These are phyloP conservation scores for Carex cristatella DNA, from an alignment of 176 grass and related monocot species.

Conservation along the genomic window DNA sequence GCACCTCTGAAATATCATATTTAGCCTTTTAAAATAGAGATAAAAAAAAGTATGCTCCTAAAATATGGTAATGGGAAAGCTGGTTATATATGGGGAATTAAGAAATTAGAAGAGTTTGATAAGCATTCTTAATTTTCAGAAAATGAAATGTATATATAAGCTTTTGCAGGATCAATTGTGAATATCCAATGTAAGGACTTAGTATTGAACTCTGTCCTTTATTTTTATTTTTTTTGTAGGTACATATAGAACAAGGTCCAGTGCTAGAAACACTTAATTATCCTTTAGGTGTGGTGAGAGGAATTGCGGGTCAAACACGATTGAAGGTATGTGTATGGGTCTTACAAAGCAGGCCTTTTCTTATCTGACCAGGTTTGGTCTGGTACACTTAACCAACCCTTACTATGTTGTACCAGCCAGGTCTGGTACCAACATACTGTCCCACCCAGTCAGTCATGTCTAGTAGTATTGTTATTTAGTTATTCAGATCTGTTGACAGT, in stretches of 20 bases:
- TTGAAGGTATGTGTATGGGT: constrained; percentile 51
- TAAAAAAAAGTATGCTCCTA: not conserved
- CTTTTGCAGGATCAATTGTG: not conserved
- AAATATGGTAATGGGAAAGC: not conserved
- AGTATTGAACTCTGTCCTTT: not conserved
- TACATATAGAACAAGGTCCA: constrained; percentile 96
- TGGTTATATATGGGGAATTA: not conserved
- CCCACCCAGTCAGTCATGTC: not conserved
- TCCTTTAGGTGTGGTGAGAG: constrained; percentile 83
- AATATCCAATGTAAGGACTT: not conserved
- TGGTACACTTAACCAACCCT: not conserved
- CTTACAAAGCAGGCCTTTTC: not conserved
- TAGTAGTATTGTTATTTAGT: not conserved
- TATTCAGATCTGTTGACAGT: not conserved
- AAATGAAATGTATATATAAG: not conserved
- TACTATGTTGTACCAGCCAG: not conserved
- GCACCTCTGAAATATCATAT: not conserved
- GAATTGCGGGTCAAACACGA: constrained; percentile 91
- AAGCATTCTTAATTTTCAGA: not conserved
- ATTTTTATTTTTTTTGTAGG: constrained; percentile 27
- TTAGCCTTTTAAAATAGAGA: not conserved
- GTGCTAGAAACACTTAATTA: constrained; percentile 80
- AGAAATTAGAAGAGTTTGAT: not conserved
- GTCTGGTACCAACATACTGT: not conserved
- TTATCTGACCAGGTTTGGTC: not conserved